These are phyloP conservation scores for Orobanche coerulescens DNA, from an alignment of 257 asterid species.

Conservation along the genomic window DNA sequence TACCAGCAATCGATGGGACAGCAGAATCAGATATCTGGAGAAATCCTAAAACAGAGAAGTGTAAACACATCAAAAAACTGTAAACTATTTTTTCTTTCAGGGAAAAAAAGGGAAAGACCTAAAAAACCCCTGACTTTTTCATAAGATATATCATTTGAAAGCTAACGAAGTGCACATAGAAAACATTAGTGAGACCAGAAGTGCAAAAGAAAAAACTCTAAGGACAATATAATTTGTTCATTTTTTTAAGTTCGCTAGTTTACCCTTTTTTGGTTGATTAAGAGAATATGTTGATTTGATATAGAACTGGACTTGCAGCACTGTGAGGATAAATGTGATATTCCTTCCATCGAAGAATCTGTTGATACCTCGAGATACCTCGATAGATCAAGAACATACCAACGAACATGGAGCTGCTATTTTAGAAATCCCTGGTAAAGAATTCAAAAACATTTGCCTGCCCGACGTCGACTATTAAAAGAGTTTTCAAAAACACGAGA, in stretches of 20 bases:
- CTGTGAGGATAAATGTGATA: slow-evolving; percentile 15
- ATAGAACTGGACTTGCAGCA: slow-evolving; percentile 25
- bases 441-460: slow-evolving; percentile 45
- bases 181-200: too few species aligned
- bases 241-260: slow-evolving; percentile 13
- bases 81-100: too few species aligned
- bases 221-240: neutral
- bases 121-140: too few species aligned
- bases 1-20: too few species aligned
- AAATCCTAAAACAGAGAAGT: too few species aligned
- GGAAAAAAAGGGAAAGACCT: too few species aligned
- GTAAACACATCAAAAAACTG: too few species aligned
- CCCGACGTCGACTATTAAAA: slow-evolving; percentile 67
- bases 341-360: neutral
- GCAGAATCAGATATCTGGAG: too few species aligned
- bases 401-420: slow-evolving; percentile 20
- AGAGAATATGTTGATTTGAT: slow-evolving; percentile 6
- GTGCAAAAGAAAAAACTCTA: too few species aligned
- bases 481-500: slow-evolving; percentile 43
- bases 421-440: slow-evolving; percentile 54
- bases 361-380: neutral
- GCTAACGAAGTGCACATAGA: too few species aligned
- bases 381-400: slow-evolving; percentile 20
- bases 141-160: too few species aligned
- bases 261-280: slow-evolving; percentile 21